Evolutionary conservation across 1,284 basidiomycete species (phyloP).

Genomic region (Quambalaria eucalypti): DNA sequence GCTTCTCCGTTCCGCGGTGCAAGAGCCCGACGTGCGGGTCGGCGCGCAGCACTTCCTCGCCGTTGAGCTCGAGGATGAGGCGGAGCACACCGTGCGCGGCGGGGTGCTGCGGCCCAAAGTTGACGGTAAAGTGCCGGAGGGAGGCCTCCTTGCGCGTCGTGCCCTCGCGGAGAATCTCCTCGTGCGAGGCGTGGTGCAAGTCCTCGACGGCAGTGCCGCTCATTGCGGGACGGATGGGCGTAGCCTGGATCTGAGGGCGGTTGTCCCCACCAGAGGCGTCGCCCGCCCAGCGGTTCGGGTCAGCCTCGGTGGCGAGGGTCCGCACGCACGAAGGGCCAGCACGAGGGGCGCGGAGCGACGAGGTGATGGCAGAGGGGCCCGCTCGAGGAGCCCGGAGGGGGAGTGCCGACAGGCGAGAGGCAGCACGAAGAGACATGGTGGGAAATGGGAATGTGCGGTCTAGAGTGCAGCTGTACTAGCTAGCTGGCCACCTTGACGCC

Average conservation of each 20-base stretch:
- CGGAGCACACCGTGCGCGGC: slow-evolving; percentile 97
- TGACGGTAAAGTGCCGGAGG: slow-evolving; percentile 54
- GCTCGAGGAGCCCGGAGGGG: slow-evolving; percentile 10
- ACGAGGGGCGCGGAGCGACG: slow-evolving; percentile 7
- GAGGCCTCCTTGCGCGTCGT: slow-evolving; percentile 66
- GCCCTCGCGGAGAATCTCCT: slow-evolving; percentile 68
- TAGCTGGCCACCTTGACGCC: too few species aligned
- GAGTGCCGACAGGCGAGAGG: slow-evolving; percentile 20
- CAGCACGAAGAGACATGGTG: slow-evolving; percentile 16
- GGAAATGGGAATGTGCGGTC: not conserved
- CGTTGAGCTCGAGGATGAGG: slow-evolving; percentile 93
- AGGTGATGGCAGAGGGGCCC: slow-evolving; percentile 12
- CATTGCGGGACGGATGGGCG: slow-evolving; percentile 18
- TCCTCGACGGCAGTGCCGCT: slow-evolving; percentile 29
- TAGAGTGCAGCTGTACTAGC: not conserved
- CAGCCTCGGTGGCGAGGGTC: slow-evolving; percentile 25
- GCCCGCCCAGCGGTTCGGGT: not conserved
- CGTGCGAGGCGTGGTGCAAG: slow-evolving; percentile 65
- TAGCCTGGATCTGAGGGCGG: slow-evolving; percentile 15
- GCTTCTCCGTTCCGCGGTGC: slow-evolving; percentile 94
- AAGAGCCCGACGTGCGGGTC: slow-evolving; percentile 83
- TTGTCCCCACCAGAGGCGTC: slow-evolving; percentile 8
- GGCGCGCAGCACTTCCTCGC: slow-evolving; percentile 57
- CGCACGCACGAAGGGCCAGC: slow-evolving; percentile 6
- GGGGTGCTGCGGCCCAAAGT: slow-evolving; percentile 71